Evolutionary conservation across 257 asterid genomes (phyloP), one percentile per base, ranked within the genome.

Genomic region (Ehretia macrophylla): DNA sequence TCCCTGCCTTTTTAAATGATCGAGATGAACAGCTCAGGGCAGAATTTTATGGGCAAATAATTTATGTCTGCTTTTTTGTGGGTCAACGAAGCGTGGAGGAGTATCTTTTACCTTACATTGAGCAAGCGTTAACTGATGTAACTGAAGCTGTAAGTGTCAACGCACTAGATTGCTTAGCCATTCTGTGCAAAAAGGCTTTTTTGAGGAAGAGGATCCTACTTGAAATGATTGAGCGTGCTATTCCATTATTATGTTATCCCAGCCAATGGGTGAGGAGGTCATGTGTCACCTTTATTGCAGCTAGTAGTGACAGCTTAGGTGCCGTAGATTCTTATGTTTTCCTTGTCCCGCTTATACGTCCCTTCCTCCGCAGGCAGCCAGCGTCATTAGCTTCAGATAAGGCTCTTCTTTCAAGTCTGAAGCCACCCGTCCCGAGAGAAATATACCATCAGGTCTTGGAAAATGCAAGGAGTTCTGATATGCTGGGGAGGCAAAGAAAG

Each of bases 11-110:
- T 78, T 83, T 93, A 57, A 93, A 93, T 75, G 99, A 93, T 61
- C 85, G 87, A 39, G 97, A 93, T 77, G 99, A 89, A 79, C 99
- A 89, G 81, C 97, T 93, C 57, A 81, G 96, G 79, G 87, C 99
- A 37, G 96, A 89, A 68, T 93, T 93, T 78, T 93, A 93, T 67
- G 96, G 89, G 67, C 92, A 93, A 69, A 93, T 93, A 32, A 74
- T 84, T 50, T 86, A 85, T 52, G 99, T 93, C 53, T 89, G 99
- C 62, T 82, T 86, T 67, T 86, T 84, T 73, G 99, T 93, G 70
- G 99, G 99, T 39, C 88, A 90, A 60, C 81, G 96, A 64, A 93
- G 99, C 72, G 99, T 93, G 71, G 99, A 93, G 83, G 97, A 93
- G 62, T 93, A 93, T 75, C 97, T 93, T 47, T 76, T 93, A 56